Evolutionary conservation across 768 basidiomycete genomes (phyloP), one percentile per base, ranked within the genome.

Genomic region (Calocybe gangraenosa): DNA sequence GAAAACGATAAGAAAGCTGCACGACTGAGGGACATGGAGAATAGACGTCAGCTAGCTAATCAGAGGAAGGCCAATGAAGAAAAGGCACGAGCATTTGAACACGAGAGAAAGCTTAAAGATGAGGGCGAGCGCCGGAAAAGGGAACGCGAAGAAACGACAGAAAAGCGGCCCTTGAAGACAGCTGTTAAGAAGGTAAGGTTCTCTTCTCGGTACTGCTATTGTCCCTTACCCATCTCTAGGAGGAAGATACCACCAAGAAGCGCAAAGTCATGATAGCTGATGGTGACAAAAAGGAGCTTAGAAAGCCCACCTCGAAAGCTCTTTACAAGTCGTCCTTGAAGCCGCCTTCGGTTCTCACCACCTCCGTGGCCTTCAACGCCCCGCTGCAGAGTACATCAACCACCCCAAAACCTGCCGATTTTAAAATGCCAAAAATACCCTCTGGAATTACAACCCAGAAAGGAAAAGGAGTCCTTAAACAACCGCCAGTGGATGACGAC

Each of bases 31-130:
- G 87, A 92, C 47, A 88, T 88, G 81, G 92, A 94, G 53, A 74
- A 75, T 37, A 75, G 90, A 35, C 81, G 90, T n/a, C 86, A 81
- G 56, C 78, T 67, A 34, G 82, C 76, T 17, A 60, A 74, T 46
- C 82, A 87, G 59, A 75, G 82, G 58, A 93, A 92, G 62, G 83
- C 75, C 1, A 87, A 89, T 40, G 87, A 90, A 55, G 88, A 88
- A 61, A 84, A 77, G 59, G 63, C 69, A 1, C 77, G 76, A 23
- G 65, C 70, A 22, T 62, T 74, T 37, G 86, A 88, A 31, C 78
- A 85, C 51, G 89, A 91, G 48, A 76, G 73, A 51, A 88, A 79
- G 63, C 61, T 72, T 56, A 88, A 78, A 57, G 85, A 87, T 40
- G 87, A 90, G 45, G 68, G 71, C 14, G 89, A 92, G 46, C 78